These are phyloP conservation scores for Heimioporus sp. DNA, from an alignment of 768 basidiomycete species.

Conservation along the genomic window DNA sequence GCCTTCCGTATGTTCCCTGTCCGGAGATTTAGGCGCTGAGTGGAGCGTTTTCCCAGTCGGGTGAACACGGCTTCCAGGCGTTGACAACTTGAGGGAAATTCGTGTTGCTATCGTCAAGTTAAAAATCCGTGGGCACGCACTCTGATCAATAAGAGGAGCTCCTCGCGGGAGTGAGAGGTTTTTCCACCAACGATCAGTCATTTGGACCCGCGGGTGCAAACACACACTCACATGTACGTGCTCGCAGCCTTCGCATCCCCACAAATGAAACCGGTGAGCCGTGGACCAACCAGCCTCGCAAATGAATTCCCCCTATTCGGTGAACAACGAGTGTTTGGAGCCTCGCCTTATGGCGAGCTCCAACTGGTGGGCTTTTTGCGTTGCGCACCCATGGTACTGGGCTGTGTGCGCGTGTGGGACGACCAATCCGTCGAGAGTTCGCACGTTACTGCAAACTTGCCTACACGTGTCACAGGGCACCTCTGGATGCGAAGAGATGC, in stretches of 20 bases:
- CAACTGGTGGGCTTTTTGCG: neutral
- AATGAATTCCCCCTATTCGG: neutral
- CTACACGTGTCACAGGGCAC: neutral
- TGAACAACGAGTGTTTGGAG: neutral
- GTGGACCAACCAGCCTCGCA: too few relatives aligned
- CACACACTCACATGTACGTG: constrained; percentile 1
- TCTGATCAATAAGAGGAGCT: constrained; percentile 5
- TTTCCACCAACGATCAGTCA: constrained; percentile 5
- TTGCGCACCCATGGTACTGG: neutral
- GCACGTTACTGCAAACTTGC: constrained; percentile 5
- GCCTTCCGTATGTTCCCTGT: constrained; percentile 11
- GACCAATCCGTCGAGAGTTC: neutral
- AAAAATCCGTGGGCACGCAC: constrained; percentile 16
- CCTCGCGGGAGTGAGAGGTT: constrained; percentile 22
- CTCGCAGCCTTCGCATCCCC: neutral
- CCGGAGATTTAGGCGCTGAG: constrained; percentile 20
- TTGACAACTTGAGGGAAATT: constrained; percentile 6
- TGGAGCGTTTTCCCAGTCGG: constrained; percentile 2
- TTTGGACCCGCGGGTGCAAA: constrained; percentile 15
- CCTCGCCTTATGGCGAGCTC: neutral
- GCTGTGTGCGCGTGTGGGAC: constrained; percentile 14
- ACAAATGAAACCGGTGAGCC: constrained; percentile 1
- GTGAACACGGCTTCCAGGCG: constrained; percentile 13
- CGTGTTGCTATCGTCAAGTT: constrained; percentile 3
- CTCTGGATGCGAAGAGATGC: neutral